phyloP scores from a whole-genome alignment of 768 basidiomycete genomes.

The Astraeus odoratus region DNA sequence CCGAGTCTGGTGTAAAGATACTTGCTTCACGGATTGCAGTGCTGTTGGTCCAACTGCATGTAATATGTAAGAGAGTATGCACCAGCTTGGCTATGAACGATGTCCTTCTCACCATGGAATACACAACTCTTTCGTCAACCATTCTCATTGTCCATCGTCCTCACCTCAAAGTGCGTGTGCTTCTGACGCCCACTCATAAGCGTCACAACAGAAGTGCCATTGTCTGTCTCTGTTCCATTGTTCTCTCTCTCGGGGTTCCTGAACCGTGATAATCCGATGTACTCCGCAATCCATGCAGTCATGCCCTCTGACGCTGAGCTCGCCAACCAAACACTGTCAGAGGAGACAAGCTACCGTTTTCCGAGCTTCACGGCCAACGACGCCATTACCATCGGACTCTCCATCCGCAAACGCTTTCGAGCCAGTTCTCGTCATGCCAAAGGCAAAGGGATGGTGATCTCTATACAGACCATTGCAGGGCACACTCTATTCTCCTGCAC shows the following conservation, averaged over 20 bases:
- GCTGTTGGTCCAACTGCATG: too few relatives aligned
- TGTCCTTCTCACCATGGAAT: too few relatives aligned
- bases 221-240: neutral
- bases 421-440: slow-evolving; percentile 61
- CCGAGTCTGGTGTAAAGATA: too few relatives aligned
- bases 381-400: slow-evolving; percentile 74
- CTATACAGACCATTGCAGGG: slow-evolving; percentile 72
- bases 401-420: slow-evolving; percentile 79
- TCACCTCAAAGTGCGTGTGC: too few relatives aligned
- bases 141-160: too few relatives aligned
- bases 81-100: too few relatives aligned
- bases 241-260: neutral
- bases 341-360: slow-evolving; percentile 68
- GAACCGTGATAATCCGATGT: slow-evolving; percentile 36
- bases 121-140: too few relatives aligned
- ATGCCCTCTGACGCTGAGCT: slow-evolving; percentile 66
- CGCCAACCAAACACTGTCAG: slow-evolving; percentile 61
- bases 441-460: slow-evolving; percentile 76
- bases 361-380: slow-evolving; percentile 68
- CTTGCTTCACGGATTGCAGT: too few relatives aligned
- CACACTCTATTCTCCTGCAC: slow-evolving; percentile 79
- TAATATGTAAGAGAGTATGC: too few relatives aligned
- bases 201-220: neutral
- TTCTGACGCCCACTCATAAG: too few relatives aligned
- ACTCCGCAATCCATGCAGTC: slow-evolving; percentile 55